phyloP scores from a whole-genome alignment of 2,329 filamentous ascomycete genomes.

The Alternaria burnsii region DNA sequence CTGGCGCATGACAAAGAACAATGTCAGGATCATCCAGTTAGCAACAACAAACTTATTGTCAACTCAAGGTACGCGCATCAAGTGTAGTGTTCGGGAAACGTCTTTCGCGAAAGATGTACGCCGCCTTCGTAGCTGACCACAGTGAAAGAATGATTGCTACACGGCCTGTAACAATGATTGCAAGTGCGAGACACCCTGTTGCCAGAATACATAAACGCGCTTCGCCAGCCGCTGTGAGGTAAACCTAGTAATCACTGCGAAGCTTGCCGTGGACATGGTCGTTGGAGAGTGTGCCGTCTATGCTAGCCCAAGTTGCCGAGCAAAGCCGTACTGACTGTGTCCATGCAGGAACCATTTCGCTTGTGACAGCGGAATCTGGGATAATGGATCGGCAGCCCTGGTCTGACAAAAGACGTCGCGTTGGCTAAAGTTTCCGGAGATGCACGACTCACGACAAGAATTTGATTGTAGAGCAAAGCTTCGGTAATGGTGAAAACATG shows the following conservation, averaged over 20 bases:
- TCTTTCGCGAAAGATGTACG: neutral
- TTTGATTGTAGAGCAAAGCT: neutral
- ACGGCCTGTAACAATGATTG: neutral
- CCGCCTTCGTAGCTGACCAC: no score
- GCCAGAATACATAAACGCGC: neutral
- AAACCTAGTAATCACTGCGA: neutral
- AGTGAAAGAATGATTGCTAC: neutral
- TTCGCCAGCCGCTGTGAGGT: neutral
- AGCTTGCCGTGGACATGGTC: neutral
- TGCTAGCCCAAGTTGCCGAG: neutral
- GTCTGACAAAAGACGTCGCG: neutral
- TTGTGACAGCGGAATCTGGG: slow-evolving; percentile 7
- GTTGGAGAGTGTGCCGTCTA: neutral
- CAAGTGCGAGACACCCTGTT: neutral
- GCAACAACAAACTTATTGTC: neutral
- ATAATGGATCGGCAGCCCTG: slow-evolving; percentile 3
- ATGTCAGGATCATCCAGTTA: neutral
- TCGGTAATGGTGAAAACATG: neutral
- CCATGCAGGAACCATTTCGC: slow-evolving; percentile 10
- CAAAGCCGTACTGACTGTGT: neutral
- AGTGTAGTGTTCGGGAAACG: neutral
- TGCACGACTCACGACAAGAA: neutral
- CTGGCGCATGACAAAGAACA: neutral
- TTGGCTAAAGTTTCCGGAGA: neutral
- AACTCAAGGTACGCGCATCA: neutral